phyloP scores from a whole-genome alignment of 2,329 filamentous ascomycete genomes.

The Botrytis galanthina region DNA sequence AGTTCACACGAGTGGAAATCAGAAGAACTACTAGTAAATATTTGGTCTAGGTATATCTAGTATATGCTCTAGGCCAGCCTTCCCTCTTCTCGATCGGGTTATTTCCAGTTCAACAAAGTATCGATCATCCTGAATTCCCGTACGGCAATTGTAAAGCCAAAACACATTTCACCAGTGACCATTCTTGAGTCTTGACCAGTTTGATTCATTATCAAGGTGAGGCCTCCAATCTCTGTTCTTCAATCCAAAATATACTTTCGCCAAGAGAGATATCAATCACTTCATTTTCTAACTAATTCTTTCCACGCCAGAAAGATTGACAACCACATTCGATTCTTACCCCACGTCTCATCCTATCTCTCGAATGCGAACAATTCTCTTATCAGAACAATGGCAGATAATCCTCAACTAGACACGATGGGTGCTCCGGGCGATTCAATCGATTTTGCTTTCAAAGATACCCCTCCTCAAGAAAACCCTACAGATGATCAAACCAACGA shows the following conservation, averaged over 20 bases:
- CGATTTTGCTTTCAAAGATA: slow-evolving; percentile 26
- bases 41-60: slow-evolving; percentile 2
- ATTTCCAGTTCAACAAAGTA: background rate
- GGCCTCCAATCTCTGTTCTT: background rate
- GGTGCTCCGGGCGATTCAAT: slow-evolving; percentile 28
- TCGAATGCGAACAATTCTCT: background rate
- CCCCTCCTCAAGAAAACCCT: slow-evolving; percentile 14
- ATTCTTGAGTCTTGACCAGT: background rate
- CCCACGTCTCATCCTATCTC: slow-evolving; percentile 23
- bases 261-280: background rate
- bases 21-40: background rate
- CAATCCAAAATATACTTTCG: background rate
- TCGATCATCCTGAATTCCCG: background rate
- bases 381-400: slow-evolving; percentile 10
- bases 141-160: background rate
- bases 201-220: background rate
- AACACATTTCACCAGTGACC: background rate
- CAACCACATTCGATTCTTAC: slow-evolving; percentile 27
- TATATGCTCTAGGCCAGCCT: background rate
- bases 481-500: slow-evolving; percentile 23
- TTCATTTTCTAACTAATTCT: background rate
- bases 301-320: slow-evolving; percentile 1
- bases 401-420: slow-evolving; percentile 1
- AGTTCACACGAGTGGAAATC: background rate
- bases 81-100: background rate